Evolutionary conservation across 2,329 filamentous ascomycete species (phyloP).

Genomic region (Colletotrichum plurivorum): DNA sequence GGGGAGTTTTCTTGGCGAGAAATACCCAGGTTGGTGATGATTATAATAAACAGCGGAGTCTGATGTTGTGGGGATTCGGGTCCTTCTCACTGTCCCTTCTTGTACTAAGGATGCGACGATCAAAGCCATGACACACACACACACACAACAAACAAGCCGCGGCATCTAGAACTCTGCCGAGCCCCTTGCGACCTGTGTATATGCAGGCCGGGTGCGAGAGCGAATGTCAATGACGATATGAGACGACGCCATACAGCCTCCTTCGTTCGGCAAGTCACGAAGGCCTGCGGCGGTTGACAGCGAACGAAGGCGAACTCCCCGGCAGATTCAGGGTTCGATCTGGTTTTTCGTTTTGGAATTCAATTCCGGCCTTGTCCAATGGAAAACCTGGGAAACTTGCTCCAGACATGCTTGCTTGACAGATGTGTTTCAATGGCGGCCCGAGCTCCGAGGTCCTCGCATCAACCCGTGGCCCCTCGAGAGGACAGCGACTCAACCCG

Average conservation of each 20-base stretch:
- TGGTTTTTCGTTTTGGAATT: constrained; percentile 8
- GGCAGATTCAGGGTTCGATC: not conserved
- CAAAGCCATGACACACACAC: constrained; percentile 9
- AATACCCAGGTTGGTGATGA: not conserved
- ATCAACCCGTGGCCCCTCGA: not conserved
- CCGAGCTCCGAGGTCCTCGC: constrained; percentile 15
- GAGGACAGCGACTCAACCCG: constrained; percentile 16
- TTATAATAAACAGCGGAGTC: not conserved
- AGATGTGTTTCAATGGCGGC: not conserved
- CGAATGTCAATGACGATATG: not conserved
- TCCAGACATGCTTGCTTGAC: not conserved
- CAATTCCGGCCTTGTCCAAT: no score
- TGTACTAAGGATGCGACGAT: constrained; percentile 35
- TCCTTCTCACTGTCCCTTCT: constrained; percentile 15
- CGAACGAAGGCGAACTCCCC: no score
- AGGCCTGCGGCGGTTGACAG: no score
- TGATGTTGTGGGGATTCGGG: not conserved
- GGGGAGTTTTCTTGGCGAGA: no score
- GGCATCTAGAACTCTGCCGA: constrained; percentile 15
- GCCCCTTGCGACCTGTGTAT: constrained; percentile 18
- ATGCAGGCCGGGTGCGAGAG: constrained; percentile 4
- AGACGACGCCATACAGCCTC: no score
- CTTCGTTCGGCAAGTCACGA: no score
- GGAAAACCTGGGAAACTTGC: no score
- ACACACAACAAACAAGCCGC: constrained; percentile 12